A percentile compares a stretch with the other conserved stretches of the same genome.
Conservation (phyloP, 1,284 basidiomycete genomes). For the Malassezia nana region DNA sequence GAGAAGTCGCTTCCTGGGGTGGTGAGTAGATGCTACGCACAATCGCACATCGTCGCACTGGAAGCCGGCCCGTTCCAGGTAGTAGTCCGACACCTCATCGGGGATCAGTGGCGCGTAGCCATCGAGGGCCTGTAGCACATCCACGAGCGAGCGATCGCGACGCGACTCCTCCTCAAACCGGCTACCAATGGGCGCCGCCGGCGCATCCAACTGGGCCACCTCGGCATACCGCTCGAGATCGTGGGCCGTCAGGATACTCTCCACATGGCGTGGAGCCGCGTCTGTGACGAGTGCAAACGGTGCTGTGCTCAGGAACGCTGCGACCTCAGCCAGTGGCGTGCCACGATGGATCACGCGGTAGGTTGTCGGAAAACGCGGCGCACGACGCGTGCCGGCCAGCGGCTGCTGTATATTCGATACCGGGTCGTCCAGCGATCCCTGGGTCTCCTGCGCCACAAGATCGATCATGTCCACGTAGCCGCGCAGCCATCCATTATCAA, state of each 20-base stretch:
- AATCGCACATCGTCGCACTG: constrained; percentile 68
- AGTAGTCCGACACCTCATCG: constrained; percentile 95
- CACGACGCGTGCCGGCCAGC: constrained; percentile 5
- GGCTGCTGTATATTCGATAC: constrained; percentile 29
- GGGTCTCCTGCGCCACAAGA: constrained; percentile 23
- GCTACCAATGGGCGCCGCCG: not conserved
- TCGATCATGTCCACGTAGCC: constrained; percentile 40
- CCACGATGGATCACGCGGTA: constrained; percentile 40
- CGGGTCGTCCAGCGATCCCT: constrained; percentile 21
- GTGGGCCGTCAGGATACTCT: constrained; percentile 35
- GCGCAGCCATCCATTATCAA: constrained; percentile 27
- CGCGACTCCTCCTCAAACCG: constrained; percentile 65
- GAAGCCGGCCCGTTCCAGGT: constrained; percentile 89
- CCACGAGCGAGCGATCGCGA: constrained; percentile 68
- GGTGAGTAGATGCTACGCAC: constrained; percentile 15
- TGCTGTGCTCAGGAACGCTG: constrained; percentile 34
- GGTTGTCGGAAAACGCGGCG: constrained; percentile 15
- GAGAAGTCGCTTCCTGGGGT: constrained; percentile 64
- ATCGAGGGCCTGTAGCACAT: constrained; percentile 90
- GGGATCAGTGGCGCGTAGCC: constrained; percentile 95
- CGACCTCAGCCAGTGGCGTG: constrained; percentile 42
- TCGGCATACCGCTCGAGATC: constrained; percentile 37
- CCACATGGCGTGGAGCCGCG: constrained; percentile 31
- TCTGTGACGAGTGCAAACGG: constrained; percentile 45
- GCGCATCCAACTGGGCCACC: constrained; percentile 27